Base-by-base conservation (phyloP, 257 asterid genomes). In the Leptodermis oblonga region DNA sequence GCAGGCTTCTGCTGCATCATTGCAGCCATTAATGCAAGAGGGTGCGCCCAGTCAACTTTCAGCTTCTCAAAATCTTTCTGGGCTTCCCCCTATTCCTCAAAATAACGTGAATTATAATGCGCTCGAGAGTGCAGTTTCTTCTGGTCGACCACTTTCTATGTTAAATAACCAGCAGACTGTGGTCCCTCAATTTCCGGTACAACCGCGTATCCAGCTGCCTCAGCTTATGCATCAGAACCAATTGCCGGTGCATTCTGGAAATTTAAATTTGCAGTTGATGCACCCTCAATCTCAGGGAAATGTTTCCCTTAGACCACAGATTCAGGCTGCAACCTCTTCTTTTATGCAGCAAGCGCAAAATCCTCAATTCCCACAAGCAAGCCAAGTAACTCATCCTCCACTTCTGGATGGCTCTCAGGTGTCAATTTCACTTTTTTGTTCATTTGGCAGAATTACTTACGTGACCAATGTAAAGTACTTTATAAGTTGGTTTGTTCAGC, bases 11-110 rank as follows among this genome's bases (percentile, higher is more conserved):
- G 75, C 72, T 54, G 88, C 73, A 37, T 74, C 85, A 3, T 60
- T 70, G 69, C 89, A 77, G 73, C 71, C 85, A 61, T 59, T 61
- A 20, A 65, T 68, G 68, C 96, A 75, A 70, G 83, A 71, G 80
- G 82, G 82, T 77, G 83, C 70, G 46, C 75, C 31, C 43, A 67
- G 23, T 61, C 82, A 74, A 61, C 80, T 52, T 34, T 78, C 61
- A 41, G 72, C 77, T 26, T 36, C 76, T 72, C 83, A 80, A 77
- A 77, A 73, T 72, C 85, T 78, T 73, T 81, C 92, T 60, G 96
- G 95, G 72, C 73, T 88, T 53, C 90, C 96, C 71, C 90, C 92
- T 71, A 88, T 85, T 79, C 89, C 88, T 69, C 92, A 78, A 68
- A 86, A 67, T 82, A 86, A 72, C 65, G 58, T 74, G 73, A 86